Percentiles rank a stretch among this genome's conserved stretches.
phyloP scores from a whole-genome alignment of 371 early-diverging fungal genomes.

The Mortierella sp. region DNA sequence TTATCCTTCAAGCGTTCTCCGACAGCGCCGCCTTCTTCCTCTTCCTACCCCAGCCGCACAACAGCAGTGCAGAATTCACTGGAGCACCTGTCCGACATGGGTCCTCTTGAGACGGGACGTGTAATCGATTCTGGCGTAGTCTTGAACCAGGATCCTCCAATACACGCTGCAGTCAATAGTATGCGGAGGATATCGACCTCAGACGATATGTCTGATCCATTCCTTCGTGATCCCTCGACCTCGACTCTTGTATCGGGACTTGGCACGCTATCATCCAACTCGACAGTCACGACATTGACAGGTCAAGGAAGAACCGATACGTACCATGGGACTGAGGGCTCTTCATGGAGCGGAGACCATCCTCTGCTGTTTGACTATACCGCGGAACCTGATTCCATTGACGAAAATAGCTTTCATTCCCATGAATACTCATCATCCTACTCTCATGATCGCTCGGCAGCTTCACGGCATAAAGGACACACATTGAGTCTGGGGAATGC shows the following conservation, averaged over 20 bases:
- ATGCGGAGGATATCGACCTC: neutral
- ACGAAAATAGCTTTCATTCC: constrained; percentile 9
- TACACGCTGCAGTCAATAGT: neutral
- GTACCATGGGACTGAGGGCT: constrained; percentile 6
- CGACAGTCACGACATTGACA: neutral
- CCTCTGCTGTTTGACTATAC: constrained; percentile 42
- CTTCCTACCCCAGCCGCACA: neutral
- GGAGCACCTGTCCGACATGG: constrained; percentile 42
- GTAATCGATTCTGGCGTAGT: constrained; percentile 28
- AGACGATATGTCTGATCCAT: neutral
- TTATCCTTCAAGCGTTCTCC: neutral
- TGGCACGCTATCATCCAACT: constrained; percentile 16
- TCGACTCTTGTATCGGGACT: constrained; percentile 37
- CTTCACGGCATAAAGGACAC: constrained; percentile 32
- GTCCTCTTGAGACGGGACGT: constrained; percentile 32
- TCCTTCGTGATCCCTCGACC: constrained; percentile 17
- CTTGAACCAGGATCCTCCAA: constrained; percentile 19
- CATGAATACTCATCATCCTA: neutral
- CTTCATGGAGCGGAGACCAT: constrained; percentile 43
- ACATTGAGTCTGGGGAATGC: constrained; percentile 36
- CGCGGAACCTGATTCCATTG: constrained; percentile 32
- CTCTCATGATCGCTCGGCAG: neutral
- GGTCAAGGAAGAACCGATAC: constrained; percentile 9
- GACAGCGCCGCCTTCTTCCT: constrained; percentile 9
- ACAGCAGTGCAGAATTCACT: constrained; percentile 9